Percentiles rank a stretch among this genome's conserved stretches.
Conservation (phyloP, 2,329 filamentous ascomycete species). For the Fusarium lyarnte region DNA sequence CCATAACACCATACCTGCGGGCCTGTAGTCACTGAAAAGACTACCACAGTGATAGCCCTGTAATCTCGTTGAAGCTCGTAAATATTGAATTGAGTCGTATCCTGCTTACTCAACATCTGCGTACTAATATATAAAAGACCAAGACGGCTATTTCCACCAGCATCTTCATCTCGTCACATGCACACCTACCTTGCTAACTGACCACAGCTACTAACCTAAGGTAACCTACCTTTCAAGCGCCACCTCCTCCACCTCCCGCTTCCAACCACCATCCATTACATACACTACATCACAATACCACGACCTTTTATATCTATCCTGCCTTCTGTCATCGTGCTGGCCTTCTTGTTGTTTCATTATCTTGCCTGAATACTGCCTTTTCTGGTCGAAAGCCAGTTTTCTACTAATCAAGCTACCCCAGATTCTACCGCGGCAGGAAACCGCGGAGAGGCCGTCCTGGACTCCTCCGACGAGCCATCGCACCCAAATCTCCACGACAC, state of each 20-base stretch:
- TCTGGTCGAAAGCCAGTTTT: slow-evolving; percentile 40
- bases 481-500: slow-evolving; percentile 46
- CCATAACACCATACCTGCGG: background rate
- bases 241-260: slow-evolving; percentile 39
- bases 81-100: background rate
- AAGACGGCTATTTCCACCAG: background rate
- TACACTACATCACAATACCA: slow-evolving; percentile 9
- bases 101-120: background rate
- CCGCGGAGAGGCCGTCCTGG: slow-evolving; percentile 56
- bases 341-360: background rate
- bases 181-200: background rate
- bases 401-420: slow-evolving; percentile 16
- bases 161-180: slow-evolving; percentile 27
- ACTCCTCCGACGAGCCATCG: slow-evolving; percentile 49
- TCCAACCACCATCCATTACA: slow-evolving; percentile 15
- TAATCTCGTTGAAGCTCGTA: background rate
- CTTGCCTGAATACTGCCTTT: slow-evolving; percentile 25
- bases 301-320: slow-evolving; percentile 19
- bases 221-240: slow-evolving; percentile 13
- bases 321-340: slow-evolving; percentile 5
- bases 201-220: background rate
- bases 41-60: slow-evolving; percentile 2
- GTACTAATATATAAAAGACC: background rate
- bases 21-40: background rate
- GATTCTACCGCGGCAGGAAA: slow-evolving; percentile 49